Evolutionary conservation across 768 basidiomycete genomes (phyloP), one percentile per base, ranked within the genome.

Genomic region (Crepidotus variabilis): DNA sequence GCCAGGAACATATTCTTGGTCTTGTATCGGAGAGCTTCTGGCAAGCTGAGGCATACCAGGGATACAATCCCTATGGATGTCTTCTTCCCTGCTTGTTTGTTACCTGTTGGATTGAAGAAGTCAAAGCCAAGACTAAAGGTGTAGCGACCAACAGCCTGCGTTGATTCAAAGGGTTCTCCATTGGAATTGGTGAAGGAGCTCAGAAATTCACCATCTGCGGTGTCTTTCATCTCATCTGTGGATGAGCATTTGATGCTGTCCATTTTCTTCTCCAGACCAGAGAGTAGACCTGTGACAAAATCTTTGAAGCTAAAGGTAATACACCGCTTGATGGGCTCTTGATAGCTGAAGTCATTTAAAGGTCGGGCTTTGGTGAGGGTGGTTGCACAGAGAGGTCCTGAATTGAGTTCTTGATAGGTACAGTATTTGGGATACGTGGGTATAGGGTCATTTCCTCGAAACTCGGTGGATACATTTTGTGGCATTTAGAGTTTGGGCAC

Each of bases 1-100:
- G 58, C 65, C 2, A 68, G 57, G 55, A 67, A 78, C 62, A 79
- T 69, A 54, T 79, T 78, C 58, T 77, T 71, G 0, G 63, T 28
- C 24, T 64, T 60, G 54, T 71, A 72, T 14, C 66, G 63, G 16
- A 67, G 32, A n/a, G 65, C 53, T 0, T 65, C 67, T 3, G 74
- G 75, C 8, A 77, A 65, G 58, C 74, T 77, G 6, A 75, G 53
- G 54, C 69, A 73, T 5, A 66, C 64, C 47, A 76, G 55, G 16
- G 66, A 70, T 2, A 78, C 65, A 1, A 62, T 61, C 1, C 69
- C 67, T 23, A 60, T 52, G 0, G 66, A 67, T 6, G 49, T 61
- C 0, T 47, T 57, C 47, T 69, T 64, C 11, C 69, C 69, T 20
- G 67, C 65, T 28, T 62, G 60, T 51, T 67, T 71, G 54, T 68